A percentile compares a stretch with the other conserved stretches of the same genome.
These are phyloP conservation scores for Corchorus olitorius DNA, from an alignment of 345 rosid species.

Conservation along the genomic window DNA sequence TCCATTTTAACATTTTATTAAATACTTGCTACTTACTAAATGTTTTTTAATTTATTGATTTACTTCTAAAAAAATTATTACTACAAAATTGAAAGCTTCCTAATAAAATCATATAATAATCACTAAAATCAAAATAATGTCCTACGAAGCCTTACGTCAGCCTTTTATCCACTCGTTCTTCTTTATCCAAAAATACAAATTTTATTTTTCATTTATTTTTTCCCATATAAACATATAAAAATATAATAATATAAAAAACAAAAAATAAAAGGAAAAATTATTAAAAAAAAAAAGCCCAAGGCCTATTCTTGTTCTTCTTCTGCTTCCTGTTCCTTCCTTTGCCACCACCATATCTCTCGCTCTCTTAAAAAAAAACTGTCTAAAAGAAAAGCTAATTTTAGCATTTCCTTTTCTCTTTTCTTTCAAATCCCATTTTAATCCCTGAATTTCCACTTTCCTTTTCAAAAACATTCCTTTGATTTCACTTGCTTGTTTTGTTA, in stretches of 20 bases:
- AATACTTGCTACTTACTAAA: too few relatives aligned
- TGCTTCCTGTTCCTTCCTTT: background rate
- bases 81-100: too few relatives aligned
- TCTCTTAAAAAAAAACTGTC: background rate
- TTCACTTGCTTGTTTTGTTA: background rate
- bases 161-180: background rate
- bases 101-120: too few relatives aligned
- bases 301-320: background rate
- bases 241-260: background rate
- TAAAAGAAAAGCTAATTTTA: background rate
- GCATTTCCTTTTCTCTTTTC: background rate
- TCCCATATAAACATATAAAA: background rate
- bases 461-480: background rate
- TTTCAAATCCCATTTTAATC: background rate
- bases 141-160: constrained; percentile 1
- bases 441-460: background rate
- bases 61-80: too few relatives aligned
- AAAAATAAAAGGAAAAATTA: background rate
- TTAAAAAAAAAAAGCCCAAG: background rate
- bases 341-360: background rate
- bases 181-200: background rate
- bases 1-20: too few relatives aligned
- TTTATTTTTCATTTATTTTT: background rate
- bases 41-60: too few relatives aligned
- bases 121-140: background rate